Conservation (phyloP, 1,284 basidiomycete genomes). For the Lignosus rhinocerotis region DNA sequence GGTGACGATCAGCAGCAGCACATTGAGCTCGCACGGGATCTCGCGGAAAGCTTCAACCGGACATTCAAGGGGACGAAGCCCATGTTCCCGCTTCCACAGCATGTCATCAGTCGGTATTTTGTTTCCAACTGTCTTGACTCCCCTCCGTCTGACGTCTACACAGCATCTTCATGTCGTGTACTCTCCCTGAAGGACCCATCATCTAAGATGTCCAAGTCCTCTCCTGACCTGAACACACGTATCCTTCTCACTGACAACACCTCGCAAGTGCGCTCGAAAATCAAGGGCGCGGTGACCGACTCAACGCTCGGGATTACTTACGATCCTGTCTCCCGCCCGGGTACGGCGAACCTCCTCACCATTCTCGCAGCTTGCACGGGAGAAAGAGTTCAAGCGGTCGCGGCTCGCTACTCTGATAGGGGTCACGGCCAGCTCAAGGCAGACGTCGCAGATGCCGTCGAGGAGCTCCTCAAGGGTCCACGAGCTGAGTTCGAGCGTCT, state of each 20-base stretch:
- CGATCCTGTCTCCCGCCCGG: conserved; percentile 77
- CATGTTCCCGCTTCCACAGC: conserved; percentile 75
- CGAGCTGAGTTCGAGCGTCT: conserved; percentile 71
- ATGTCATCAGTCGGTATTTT: conserved; percentile 80
- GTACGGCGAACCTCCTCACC: conserved; percentile 80
- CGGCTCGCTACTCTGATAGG: conserved; percentile 52
- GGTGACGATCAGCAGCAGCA: conserved; percentile 97
- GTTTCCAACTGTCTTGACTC: background rate
- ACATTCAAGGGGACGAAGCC: conserved; percentile 45
- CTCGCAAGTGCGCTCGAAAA: conserved; percentile 65
- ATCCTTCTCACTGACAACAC: conserved; percentile 84
- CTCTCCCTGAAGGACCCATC: conserved; percentile 85
- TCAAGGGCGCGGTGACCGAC: conserved; percentile 86
- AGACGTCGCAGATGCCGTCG: conserved; percentile 73
- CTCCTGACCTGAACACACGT: conserved; percentile 77
- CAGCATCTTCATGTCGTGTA: conserved; percentile 77
- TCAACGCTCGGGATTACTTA: conserved; percentile 73
- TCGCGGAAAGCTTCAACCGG: conserved; percentile 84
- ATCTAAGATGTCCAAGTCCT: conserved; percentile 96
- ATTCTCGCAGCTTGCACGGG: conserved; percentile 75
- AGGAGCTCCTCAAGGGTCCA: conserved; percentile 69
- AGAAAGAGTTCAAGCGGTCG: conserved; percentile 48
- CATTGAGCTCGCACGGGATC: conserved; percentile 83
- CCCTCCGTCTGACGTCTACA: background rate
- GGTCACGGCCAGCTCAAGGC: conserved; percentile 73